A percentile compares a stretch with the other conserved stretches of the same genome.
Conservation (phyloP, 1,284 basidiomycete genomes). For the Calocybe gambosa region DNA sequence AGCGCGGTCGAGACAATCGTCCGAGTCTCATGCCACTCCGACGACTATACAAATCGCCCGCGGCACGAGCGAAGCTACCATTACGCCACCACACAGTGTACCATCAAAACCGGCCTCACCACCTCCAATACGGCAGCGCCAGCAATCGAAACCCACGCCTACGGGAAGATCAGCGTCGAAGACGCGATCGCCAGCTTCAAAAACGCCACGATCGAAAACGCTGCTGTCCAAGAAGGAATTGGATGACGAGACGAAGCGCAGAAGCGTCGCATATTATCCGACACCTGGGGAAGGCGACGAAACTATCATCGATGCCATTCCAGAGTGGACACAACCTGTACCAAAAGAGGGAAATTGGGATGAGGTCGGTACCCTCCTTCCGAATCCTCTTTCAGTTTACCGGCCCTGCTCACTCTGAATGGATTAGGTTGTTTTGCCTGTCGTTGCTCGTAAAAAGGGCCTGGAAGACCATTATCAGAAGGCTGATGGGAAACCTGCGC, state of each 20-base stretch:
- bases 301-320: constrained; percentile 59
- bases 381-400: background rate
- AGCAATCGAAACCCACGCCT: constrained; percentile 16
- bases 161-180: constrained; percentile 25
- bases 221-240: constrained; percentile 23
- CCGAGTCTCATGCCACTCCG: constrained; percentile 30
- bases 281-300: constrained; percentile 36
- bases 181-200: constrained; percentile 25
- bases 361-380: constrained; percentile 45
- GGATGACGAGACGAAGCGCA: constrained; percentile 28
- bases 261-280: constrained; percentile 60
- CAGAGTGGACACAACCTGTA: constrained; percentile 70
- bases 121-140: constrained; percentile 16
- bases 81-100: constrained; percentile 20
- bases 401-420: background rate
- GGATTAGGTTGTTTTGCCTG: constrained; percentile 44
- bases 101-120: constrained; percentile 19
- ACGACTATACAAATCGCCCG: constrained; percentile 21
- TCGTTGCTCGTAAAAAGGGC: constrained; percentile 79
- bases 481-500: constrained; percentile 55
- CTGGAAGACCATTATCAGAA: constrained; percentile 61
- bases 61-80: constrained; percentile 24
- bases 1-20: constrained; percentile 28
- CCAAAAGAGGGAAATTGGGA: constrained; percentile 67
- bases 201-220: constrained; percentile 28